These are phyloP conservation scores for Microcyclospora tardicrescens DNA, from an alignment of 2,329 filamentous ascomycete genomes.

Conservation along the genomic window DNA sequence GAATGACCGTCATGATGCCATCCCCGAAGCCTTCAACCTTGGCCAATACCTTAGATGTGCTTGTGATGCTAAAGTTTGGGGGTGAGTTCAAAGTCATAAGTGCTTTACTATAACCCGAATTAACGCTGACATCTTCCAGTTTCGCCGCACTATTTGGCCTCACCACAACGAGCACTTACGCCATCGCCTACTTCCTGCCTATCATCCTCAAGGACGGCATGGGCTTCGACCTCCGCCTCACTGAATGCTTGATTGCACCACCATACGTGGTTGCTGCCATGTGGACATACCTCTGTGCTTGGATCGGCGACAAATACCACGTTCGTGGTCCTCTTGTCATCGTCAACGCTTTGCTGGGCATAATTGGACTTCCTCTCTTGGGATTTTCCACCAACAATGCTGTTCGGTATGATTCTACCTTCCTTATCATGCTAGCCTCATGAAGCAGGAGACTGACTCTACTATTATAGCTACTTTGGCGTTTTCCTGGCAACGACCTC, in stretches of 20 bases:
- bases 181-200: conserved; percentile 26
- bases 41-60: conserved; percentile 22
- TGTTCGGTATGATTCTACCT: conserved; percentile 24
- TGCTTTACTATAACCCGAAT: conserved; percentile 28
- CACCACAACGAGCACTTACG: conserved; percentile 40
- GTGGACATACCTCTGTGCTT: conserved; percentile 18
- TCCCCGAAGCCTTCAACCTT: conserved; percentile 34
- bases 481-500: conserved; percentile 24
- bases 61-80: conserved; percentile 32
- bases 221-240: conserved; percentile 19
- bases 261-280: conserved; percentile 25
- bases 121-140: conserved; percentile 7
- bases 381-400: conserved; percentile 18
- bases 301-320: conserved; percentile 21
- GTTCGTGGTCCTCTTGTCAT: conserved; percentile 23
- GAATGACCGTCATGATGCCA: conserved; percentile 40
- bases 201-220: conserved; percentile 25
- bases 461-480: conserved; percentile 10
- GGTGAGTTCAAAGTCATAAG: background rate
- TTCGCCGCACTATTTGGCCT: conserved; percentile 44
- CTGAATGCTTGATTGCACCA: conserved; percentile 22
- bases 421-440: conserved; percentile 9
- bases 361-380: conserved; percentile 23
- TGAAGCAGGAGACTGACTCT: too few species aligned
- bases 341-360: conserved; percentile 20